Evolutionary conservation across 495 filamentous ascomycete genomes (phyloP).

Genomic region (Annulohypoxylon maeteangense): DNA sequence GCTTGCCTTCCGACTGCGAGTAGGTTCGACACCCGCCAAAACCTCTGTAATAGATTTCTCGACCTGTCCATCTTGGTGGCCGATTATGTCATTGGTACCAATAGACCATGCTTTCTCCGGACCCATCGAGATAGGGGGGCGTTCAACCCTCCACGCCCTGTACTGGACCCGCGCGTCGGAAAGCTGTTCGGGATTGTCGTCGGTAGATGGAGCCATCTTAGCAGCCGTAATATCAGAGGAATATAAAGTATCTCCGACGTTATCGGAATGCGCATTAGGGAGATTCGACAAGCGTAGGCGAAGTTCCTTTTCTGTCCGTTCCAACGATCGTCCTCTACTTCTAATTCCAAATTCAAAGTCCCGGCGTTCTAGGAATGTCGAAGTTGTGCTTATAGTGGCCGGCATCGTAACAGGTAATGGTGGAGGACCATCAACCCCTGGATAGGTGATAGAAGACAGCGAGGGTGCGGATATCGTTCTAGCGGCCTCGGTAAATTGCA

Average conservation of each 20-base stretch:
- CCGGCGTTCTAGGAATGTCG: conserved; percentile 52
- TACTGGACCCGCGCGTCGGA: conserved; percentile 52
- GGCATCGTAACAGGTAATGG: conserved; percentile 38
- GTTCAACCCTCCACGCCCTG: conserved; percentile 57
- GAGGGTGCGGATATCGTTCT: conserved; percentile 39
- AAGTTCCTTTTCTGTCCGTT: conserved; percentile 58
- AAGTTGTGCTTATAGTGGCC: conserved; percentile 42
- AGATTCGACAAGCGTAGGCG: conserved; percentile 39
- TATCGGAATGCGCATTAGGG: conserved; percentile 40
- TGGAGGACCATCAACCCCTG: conserved; percentile 8
- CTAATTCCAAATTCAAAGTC: conserved; percentile 46
- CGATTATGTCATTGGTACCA: conserved; percentile 54
- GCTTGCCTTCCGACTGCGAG: conserved; percentile 92
- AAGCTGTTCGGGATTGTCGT: conserved; percentile 30
- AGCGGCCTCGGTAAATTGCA: conserved; percentile 30
- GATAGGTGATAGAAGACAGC: conserved; percentile 24
- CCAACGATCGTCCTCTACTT: conserved; percentile 52
- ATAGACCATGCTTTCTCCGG: conserved; percentile 68
- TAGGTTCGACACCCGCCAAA: conserved; percentile 77
- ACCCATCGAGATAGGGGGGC: conserved; percentile 52
- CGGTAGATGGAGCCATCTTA: conserved; percentile 24
- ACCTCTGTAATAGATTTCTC: conserved; percentile 88
- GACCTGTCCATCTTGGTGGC: conserved; percentile 64
- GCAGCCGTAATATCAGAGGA: conserved; percentile 19
- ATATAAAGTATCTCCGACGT: conserved; percentile 51